Evolutionary conservation across 805 yeast genomes (phyloP).

Genomic region (Blastobotrys robertii): DNA sequence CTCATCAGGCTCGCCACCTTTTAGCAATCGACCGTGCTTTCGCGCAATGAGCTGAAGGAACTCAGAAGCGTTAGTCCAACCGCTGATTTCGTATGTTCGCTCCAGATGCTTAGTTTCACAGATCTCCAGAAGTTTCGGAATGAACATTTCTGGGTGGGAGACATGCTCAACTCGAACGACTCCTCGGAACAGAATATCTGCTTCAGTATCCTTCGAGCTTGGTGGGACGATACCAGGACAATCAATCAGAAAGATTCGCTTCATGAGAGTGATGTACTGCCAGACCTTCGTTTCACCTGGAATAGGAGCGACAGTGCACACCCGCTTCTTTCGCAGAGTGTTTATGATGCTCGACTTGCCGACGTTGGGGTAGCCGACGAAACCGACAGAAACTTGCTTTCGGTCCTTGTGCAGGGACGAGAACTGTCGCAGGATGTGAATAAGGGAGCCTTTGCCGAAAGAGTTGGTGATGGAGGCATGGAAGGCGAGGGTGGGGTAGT

Average conservation of each 20-base stretch:
- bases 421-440: conserved; percentile 87
- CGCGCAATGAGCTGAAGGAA: conserved; percentile 86
- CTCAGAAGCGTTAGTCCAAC: conserved; percentile 70
- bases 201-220: conserved; percentile 74
- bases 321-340: conserved; percentile 89
- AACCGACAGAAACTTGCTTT: conserved; percentile 93
- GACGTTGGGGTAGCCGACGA: conserved; percentile 97
- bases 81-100: conserved; percentile 88
- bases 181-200: conserved; percentile 90
- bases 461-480: conserved; percentile 97
- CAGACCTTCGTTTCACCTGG: conserved; percentile 99
- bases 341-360: conserved; percentile 95
- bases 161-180: conserved; percentile 99
- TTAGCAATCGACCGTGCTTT: conserved; percentile 83
- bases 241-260: conserved; percentile 87
- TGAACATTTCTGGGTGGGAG: conserved; percentile 88
- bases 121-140: conserved; percentile 73
- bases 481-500: conserved; percentile 90
- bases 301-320: conserved; percentile 93
- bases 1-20: conserved; percentile 98
- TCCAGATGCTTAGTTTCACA: conserved; percentile 87
- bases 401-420: conserved; percentile 85
- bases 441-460: conserved; percentile 93
- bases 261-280: conserved; percentile 97
- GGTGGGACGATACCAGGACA: conserved; percentile 99